Conservation (phyloP, 768 basidiomycete genomes). For the Termitomyces sp. region DNA sequence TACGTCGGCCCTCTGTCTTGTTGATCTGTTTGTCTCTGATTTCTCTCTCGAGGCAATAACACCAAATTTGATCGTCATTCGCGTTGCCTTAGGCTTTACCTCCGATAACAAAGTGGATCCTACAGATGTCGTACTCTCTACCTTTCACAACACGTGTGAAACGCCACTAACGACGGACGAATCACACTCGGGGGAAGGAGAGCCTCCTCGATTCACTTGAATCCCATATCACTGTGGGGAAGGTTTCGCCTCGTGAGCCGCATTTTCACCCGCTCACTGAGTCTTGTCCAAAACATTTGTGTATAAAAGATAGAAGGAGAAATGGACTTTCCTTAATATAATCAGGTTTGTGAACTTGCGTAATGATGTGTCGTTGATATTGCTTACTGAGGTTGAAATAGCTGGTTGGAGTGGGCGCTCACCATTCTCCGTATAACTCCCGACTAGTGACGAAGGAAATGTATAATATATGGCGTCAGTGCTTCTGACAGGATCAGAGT, state of each 20-base stretch:
- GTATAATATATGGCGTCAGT: no score
- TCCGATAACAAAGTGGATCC: neutral
- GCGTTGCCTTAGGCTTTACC: neutral
- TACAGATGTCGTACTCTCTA: neutral
- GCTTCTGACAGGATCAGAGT: no score
- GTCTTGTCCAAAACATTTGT: neutral
- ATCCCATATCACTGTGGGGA: neutral
- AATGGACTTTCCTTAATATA: neutral
- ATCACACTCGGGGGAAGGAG: neutral
- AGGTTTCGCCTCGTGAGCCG: neutral
- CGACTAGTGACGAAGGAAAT: no score
- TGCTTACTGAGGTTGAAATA: neutral
- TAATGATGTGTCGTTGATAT: neutral
- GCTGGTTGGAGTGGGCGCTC: neutral
- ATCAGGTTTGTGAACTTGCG: neutral
- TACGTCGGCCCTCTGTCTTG: constrained; percentile 5
- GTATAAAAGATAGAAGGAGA: neutral
- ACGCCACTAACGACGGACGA: neutral
- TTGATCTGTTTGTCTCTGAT: neutral
- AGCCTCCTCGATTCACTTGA: neutral
- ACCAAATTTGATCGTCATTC: neutral
- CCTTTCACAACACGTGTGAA: neutral
- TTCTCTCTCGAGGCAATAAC: neutral
- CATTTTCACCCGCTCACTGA: neutral
- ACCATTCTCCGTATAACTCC: no score